Conservation (phyloP, 352 stramenopile species). For the Phytophthora foliorum region DNA sequence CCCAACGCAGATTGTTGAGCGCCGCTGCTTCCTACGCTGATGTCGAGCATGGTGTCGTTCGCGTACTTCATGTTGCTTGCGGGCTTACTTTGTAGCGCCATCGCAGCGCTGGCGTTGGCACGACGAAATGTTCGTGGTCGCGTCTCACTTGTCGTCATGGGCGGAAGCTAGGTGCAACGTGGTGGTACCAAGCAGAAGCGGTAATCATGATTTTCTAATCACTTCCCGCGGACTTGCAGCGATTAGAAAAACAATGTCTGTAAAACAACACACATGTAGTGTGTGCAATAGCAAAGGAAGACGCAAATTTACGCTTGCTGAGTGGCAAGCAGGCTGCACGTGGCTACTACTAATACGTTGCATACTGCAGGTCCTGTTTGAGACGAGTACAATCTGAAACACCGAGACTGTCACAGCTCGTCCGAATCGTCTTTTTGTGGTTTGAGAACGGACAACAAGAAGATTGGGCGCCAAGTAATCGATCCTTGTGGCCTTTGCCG, state of each 20-base stretch:
- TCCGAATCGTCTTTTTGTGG: slow-evolving; percentile 27
- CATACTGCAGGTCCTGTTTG: not conserved
- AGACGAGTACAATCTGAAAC: slow-evolving; percentile 1
- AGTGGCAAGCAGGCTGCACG: too few relatives aligned
- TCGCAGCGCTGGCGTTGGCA: not conserved
- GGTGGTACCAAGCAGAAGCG: slow-evolving; percentile 1
- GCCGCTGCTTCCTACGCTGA: not conserved
- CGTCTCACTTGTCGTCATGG: slow-evolving; percentile 27
- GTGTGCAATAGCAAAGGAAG: too few relatives aligned
- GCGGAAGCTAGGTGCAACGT: not conserved
- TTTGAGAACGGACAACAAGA: slow-evolving; percentile 7
- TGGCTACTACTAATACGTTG: too few relatives aligned
- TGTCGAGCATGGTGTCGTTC: not conserved
- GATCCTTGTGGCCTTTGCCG: not conserved
- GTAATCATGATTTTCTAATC: slow-evolving; percentile 17
- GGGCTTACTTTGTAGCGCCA: not conserved
- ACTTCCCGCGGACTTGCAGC: slow-evolving; percentile 18
- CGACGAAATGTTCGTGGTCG: not conserved
- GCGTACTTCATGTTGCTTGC: slow-evolving; percentile 16
- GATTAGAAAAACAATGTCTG: too few relatives aligned
- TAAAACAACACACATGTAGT: too few relatives aligned
- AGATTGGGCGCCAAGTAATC: slow-evolving; percentile 11
- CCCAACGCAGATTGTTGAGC: too few relatives aligned
- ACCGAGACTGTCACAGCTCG: slow-evolving; percentile 4
- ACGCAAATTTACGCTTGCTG: too few relatives aligned